Base-by-base conservation (phyloP, 768 basidiomycete species). In the Scleroderma citrinum region DNA sequence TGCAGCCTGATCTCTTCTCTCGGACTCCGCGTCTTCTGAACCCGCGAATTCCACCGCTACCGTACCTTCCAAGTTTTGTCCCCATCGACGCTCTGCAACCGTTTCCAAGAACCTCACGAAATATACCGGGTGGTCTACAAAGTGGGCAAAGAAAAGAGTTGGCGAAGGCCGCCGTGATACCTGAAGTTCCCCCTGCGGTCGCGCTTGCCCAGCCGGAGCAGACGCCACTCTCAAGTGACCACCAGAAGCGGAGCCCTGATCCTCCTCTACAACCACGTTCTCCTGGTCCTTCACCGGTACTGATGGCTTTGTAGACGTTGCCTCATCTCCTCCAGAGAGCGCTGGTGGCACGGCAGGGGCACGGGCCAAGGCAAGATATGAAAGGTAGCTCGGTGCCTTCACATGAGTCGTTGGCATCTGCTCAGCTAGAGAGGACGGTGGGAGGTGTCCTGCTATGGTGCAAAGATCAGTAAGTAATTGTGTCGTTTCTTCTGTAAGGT, bases 401-500 rank as follows among this genome's bases (percentile, higher is more conserved):
- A 14, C 68, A 56, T 13, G 60, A 60, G 37, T 65, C 16, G 50
- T 57, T 20, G 39, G n/a, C 8, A 52, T 49, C 21, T 45, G 8
- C 56, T 35, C 35, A 62, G 45, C 60, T 65, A 54, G 48, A 58
- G 64, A 60, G 26, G 69, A 42, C 2, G 67, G 51, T 1, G 81
- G 70, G 3, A 78, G 70, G 4, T 76, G 74, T 1, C 75, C 73
- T 17, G 71, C 65, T 12, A 82, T 83, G 0, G 92, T 89, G 61
- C 95, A 97, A 0, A 98, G 74, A 56, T 98, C 94, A 45, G 95
- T 91, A 6, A 98, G 76, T 0, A 99, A 75, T 47, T 87, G 80
- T 0, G 95, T 98, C 0, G 94, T 94, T 59, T 92, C 91, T 50
- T 85, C 78, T 0, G 95, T 92, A 4, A 93, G 77, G 39, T 80